These are phyloP conservation scores for Aspergillus saccharolyticus DNA, from an alignment of 495 filamentous ascomycete species.

Conservation along the genomic window DNA sequence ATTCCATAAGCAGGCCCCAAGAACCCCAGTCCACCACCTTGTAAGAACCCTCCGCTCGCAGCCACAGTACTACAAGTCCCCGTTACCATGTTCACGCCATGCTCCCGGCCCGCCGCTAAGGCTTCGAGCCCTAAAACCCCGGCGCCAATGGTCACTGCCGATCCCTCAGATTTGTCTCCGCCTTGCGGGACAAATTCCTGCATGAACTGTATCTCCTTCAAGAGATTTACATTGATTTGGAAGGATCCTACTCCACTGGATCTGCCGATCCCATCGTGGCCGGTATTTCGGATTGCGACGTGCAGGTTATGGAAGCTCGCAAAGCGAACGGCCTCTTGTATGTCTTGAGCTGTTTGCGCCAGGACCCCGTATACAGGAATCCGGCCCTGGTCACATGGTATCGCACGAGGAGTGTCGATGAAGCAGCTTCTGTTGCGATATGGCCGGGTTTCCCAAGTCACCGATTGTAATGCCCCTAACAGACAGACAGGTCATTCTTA, in stretches of 20 bases:
- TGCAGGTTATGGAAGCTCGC: conserved; percentile 46
- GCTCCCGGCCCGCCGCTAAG: conserved; percentile 32
- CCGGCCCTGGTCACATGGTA: conserved; percentile 15
- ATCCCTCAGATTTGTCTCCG: conserved; percentile 29
- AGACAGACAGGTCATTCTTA: too few species aligned
- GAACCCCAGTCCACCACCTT: not conserved
- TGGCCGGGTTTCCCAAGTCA: conserved; percentile 5
- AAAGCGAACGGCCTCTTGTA: conserved; percentile 43
- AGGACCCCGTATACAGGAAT: conserved; percentile 11
- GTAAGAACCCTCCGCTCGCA: not conserved
- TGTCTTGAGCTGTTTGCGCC: conserved; percentile 11
- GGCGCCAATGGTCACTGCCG: conserved; percentile 43
- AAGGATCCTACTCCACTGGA: conserved; percentile 48
- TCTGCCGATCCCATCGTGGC: conserved; percentile 51
- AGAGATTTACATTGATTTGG: conserved; percentile 6
- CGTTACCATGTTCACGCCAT: conserved; percentile 38
- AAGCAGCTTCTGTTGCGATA: not conserved
- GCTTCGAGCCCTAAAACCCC: conserved; percentile 47
- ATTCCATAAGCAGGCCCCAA: conserved; percentile 42
- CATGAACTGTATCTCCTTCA: conserved; percentile 9
- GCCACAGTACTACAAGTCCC: not conserved
- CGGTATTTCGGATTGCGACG: conserved; percentile 54
- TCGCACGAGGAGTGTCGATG: not conserved
- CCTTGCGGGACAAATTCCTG: not conserved
- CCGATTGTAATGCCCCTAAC: conserved; percentile 6